These are phyloP conservation scores for Elsinoe perseae DNA, from an alignment of 2,329 filamentous ascomycete genomes.

Conservation along the genomic window DNA sequence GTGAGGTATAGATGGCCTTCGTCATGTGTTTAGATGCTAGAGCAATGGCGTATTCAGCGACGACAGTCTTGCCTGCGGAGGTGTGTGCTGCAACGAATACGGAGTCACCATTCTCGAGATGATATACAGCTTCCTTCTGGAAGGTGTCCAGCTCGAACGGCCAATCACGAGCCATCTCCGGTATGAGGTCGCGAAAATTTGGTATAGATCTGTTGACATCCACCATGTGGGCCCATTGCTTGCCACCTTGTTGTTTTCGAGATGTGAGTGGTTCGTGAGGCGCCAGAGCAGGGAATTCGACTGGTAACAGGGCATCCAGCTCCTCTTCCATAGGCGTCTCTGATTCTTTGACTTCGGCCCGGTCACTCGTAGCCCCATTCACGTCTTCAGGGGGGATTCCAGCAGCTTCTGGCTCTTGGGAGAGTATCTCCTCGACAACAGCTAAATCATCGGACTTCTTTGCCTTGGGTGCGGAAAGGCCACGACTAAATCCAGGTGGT, in stretches of 20 bases:
- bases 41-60: conserved; percentile 95
- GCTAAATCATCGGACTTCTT: conserved; percentile 50
- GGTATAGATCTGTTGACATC: conserved; percentile 86
- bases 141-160: conserved; percentile 97
- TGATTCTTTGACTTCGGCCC: conserved; percentile 29
- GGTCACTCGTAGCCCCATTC: conserved; percentile 38
- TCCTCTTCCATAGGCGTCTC: conserved; percentile 45
- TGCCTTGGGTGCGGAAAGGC: conserved; percentile 63
- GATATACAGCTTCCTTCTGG: conserved; percentile 97
- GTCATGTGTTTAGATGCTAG: conserved; percentile 98
- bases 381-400: conserved; percentile 24
- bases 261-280: conserved; percentile 71
- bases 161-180: conserved; percentile 93
- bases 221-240: conserved; percentile 97
- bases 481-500: conserved; percentile 73
- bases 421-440: conserved; percentile 59
- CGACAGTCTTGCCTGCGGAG: conserved; percentile 94
- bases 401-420: conserved; percentile 34
- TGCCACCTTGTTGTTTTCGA: conserved; percentile 63
- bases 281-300: conserved; percentile 88
- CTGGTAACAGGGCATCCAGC: conserved; percentile 79
- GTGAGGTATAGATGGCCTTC: conserved; percentile 97
- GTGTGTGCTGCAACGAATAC: conserved; percentile 98
- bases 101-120: conserved; percentile 90
- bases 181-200: conserved; percentile 90